These are phyloP conservation scores for Podaxis sp. DNA, from an alignment of 768 basidiomycete genomes.

Conservation along the genomic window DNA sequence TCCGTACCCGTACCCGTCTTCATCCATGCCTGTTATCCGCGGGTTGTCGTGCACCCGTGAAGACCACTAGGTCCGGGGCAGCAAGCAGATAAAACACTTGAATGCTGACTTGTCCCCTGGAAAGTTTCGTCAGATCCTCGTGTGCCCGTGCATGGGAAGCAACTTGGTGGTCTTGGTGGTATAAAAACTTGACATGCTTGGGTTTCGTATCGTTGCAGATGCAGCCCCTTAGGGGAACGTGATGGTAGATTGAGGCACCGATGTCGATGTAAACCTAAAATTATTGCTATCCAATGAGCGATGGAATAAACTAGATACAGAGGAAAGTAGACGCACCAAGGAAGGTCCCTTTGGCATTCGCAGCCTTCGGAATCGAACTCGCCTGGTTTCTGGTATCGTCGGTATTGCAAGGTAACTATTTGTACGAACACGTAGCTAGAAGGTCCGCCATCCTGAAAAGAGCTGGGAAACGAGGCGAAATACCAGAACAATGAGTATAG, in stretches of 20 bases:
- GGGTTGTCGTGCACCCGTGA: no score
- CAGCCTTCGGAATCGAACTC: slow-evolving; percentile 18
- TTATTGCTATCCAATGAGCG: slow-evolving; percentile 12
- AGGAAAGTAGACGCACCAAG: slow-evolving; percentile 22
- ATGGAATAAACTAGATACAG: not conserved
- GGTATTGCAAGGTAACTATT: not conserved
- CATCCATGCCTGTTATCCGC: no score
- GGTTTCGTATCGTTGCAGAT: slow-evolving; percentile 24
- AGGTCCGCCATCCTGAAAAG: slow-evolving; percentile 34
- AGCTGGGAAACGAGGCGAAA: not conserved
- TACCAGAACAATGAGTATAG: not conserved
- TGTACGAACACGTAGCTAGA: slow-evolving; percentile 27
- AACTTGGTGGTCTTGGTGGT: slow-evolving; percentile 29
- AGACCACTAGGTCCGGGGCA: not conserved
- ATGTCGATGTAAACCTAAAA: slow-evolving; percentile 4
- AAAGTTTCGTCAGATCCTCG: slow-evolving; percentile 21
- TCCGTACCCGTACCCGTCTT: no score
- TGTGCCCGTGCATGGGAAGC: slow-evolving; percentile 34
- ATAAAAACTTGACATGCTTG: slow-evolving; percentile 21
- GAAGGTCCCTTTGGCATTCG: slow-evolving; percentile 31
- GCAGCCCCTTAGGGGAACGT: slow-evolving; percentile 17
- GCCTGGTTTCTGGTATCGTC: slow-evolving; percentile 16
- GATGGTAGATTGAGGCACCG: not conserved
- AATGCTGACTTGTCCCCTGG: slow-evolving; percentile 22
- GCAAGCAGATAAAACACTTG: not conserved